Percentiles rank a stretch among this genome's conserved stretches.
Conservation (phyloP, 2,329 filamentous ascomycete genomes). For the Xenoacremonium recifei region DNA sequence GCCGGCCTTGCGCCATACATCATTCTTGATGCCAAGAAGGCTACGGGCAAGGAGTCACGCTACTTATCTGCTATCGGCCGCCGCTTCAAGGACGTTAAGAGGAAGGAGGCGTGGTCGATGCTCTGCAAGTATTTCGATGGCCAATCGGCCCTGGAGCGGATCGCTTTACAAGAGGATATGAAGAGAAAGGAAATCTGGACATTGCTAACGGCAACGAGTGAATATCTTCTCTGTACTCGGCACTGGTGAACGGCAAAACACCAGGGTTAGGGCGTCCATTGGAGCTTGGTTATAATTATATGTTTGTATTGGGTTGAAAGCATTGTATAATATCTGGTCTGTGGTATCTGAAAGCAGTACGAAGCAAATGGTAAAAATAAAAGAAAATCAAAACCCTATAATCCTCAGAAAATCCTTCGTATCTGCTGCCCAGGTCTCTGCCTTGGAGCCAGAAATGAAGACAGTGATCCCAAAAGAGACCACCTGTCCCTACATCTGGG, state of each 20-base stretch:
- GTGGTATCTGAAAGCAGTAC: too few species aligned
- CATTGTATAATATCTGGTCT: conserved; percentile 2
- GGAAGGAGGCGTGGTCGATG: conserved; percentile 67
- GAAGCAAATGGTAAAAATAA: too few species aligned
- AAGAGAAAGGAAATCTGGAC: conserved; percentile 81
- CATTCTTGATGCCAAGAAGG: conserved; percentile 75
- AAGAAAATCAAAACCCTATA: too few species aligned
- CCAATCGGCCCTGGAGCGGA: conserved; percentile 77
- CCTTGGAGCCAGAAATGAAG: too few species aligned
- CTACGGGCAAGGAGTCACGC: conserved; percentile 73
- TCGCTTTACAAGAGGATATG: conserved; percentile 80
- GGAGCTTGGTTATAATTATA: background rate
- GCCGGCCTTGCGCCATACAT: conserved; percentile 60
- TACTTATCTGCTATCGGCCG: conserved; percentile 63
- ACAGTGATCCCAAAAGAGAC: too few species aligned
- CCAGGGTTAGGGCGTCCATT: too few species aligned
- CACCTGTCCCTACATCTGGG: too few species aligned
- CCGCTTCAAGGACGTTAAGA: conserved; percentile 53
- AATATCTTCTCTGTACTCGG: conserved; percentile 64
- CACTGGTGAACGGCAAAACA: conserved; percentile 75
- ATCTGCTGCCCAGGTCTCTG: too few species aligned
- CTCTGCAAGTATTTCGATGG: conserved; percentile 90
- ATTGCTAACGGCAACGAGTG: conserved; percentile 62
- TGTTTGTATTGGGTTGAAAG: too few species aligned
- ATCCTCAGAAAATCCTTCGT: too few species aligned